phyloP scores from a whole-genome alignment of 257 asterid species.

The Scutellaria minor region DNA sequence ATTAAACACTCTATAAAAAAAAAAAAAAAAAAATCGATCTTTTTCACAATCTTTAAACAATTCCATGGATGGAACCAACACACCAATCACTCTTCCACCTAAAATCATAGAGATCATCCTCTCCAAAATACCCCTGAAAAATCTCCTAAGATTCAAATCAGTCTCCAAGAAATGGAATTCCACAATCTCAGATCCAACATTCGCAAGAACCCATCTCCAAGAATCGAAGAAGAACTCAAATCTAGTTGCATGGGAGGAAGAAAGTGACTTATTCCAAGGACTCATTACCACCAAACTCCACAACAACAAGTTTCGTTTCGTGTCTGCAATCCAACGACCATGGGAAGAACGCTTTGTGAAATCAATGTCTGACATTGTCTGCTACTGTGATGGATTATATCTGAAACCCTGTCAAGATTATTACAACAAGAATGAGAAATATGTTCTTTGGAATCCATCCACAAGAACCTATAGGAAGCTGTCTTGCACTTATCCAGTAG shows the following conservation, averaged over 20 bases:
- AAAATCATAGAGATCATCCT: constrained; percentile 12
- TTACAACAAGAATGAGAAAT: too few species aligned
- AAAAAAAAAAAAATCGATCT: too few species aligned
- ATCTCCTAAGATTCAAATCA: neutral
- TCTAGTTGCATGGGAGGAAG: neutral
- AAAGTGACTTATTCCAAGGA: neutral
- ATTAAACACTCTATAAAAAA: too few species aligned
- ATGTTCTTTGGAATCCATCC: too few species aligned
- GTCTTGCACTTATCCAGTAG: too few species aligned
- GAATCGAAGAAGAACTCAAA: neutral
- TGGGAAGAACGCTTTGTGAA: too few species aligned
- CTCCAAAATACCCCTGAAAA: neutral
- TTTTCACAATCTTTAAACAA: too few species aligned
- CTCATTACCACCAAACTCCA: neutral
- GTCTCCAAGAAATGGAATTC: constrained; percentile 14
- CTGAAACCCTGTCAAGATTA: too few species aligned
- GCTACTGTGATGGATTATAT: too few species aligned
- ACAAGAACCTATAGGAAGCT: too few species aligned
- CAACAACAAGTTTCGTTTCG: neutral
- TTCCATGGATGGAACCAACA: too few species aligned
- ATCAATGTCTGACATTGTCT: too few species aligned
- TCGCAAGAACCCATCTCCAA: neutral
- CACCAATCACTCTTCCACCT: neutral
- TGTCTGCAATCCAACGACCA: neutral
- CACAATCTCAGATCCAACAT: neutral